Conservation (phyloP, 75 land plant species). For the Larix kaempferi region DNA sequence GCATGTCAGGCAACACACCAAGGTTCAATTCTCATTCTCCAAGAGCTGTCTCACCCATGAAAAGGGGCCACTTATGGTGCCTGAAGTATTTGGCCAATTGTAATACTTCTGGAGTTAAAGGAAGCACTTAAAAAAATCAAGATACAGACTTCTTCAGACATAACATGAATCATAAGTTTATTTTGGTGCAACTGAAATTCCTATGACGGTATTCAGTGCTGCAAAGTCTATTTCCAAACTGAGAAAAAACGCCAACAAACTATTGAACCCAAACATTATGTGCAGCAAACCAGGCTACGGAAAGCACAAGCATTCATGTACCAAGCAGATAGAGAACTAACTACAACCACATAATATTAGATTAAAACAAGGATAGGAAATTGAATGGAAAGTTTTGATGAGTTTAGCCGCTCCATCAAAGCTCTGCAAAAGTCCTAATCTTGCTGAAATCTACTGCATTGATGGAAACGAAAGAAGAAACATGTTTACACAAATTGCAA, state of each 20-base stretch:
- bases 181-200: background rate
- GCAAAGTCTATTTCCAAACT: background rate
- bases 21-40: too few relatives aligned
- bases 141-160: too few relatives aligned
- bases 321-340: background rate
- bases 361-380: background rate
- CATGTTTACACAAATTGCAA: background rate
- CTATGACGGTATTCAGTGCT: background rate
- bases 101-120: too few relatives aligned
- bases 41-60: too few relatives aligned
- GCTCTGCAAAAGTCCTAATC: background rate
- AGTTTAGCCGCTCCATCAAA: too few relatives aligned
- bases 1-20: too few relatives aligned
- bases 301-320: background rate
- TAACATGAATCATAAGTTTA: too few relatives aligned
- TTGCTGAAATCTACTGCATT: background rate
- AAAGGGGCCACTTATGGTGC: too few relatives aligned
- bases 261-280: background rate
- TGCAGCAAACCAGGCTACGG: background rate
- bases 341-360: background rate
- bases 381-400: too few relatives aligned
- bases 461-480: background rate
- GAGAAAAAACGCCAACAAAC: background rate
- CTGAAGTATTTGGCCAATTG: too few relatives aligned
- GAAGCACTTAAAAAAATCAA: too few relatives aligned